Percentiles rank a stretch among this genome's conserved stretches.
These are phyloP conservation scores for Cucurbita pepo DNA, from an alignment of 306 rosid genomes.

Conservation along the genomic window DNA sequence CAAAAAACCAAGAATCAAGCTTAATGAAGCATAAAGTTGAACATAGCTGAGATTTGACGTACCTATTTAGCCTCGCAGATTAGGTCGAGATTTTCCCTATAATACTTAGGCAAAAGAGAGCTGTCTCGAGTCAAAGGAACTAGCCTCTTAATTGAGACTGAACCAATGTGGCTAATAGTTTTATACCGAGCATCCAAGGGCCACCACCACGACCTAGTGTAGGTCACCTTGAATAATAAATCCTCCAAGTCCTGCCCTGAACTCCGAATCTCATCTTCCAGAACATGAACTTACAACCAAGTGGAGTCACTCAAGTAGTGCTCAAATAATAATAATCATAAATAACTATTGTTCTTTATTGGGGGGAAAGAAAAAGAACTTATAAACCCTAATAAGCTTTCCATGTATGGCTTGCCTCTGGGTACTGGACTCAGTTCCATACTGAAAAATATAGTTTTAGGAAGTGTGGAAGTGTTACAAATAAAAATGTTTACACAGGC, in stretches of 20 bases:
- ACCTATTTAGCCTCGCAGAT: too few species aligned
- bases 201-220: background rate
- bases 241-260: background rate
- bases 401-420: background rate
- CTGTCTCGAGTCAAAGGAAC: background rate
- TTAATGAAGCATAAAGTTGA: too few species aligned
- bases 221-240: background rate
- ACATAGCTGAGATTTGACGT: background rate
- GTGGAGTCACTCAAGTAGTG: background rate
- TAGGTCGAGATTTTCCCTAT: too few species aligned
- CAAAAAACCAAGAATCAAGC: too few species aligned
- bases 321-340: too few species aligned
- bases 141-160: background rate
- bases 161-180: too few species aligned
- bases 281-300: background rate
- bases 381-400: background rate
- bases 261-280: background rate
- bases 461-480: background rate
- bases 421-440: background rate
- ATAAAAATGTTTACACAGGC: background rate
- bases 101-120: too few species aligned
- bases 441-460: background rate
- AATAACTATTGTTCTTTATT: conserved; percentile 2
- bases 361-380: background rate
- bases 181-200: background rate